A percentile compares a stretch with the other conserved stretches of the same genome.
Conservation (phyloP, 1,284 basidiomycete genomes). For the Bothia castanella region DNA sequence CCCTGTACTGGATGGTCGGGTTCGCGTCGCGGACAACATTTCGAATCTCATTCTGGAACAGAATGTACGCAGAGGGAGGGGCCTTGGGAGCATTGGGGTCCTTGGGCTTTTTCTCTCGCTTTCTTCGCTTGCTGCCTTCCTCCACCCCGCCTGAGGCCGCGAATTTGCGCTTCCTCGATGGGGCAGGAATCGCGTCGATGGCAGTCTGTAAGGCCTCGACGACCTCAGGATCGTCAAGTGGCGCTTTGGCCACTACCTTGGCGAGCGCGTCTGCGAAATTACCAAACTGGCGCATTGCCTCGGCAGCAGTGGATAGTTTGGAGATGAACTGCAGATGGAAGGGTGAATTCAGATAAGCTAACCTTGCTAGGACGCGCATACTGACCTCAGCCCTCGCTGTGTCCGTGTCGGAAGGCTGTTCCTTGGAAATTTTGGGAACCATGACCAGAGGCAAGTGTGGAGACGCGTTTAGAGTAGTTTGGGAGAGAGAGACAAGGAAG, state of each 20-base stretch:
- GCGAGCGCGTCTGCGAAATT: constrained; percentile 54
- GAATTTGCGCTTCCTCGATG: constrained; percentile 52
- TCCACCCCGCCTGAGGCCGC: constrained; percentile 41
- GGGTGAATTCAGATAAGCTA: constrained; percentile 21
- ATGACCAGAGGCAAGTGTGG: constrained; percentile 20
- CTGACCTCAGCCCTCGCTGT: constrained; percentile 31
- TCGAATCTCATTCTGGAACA: constrained; percentile 93
- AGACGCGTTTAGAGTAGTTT: constrained; percentile 29
- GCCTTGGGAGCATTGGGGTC: constrained; percentile 95
- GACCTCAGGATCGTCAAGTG: constrained; percentile 34
- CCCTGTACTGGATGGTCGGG: constrained; percentile 66
- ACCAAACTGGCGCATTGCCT: constrained; percentile 57
- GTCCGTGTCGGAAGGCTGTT: constrained; percentile 28
- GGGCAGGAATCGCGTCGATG: constrained; percentile 32
- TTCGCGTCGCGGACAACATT: constrained; percentile 63
- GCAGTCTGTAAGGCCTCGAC: constrained; percentile 28
- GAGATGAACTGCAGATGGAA: constrained; percentile 46
- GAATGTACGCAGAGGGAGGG: constrained; percentile 90
- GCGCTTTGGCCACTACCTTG: constrained; percentile 35
- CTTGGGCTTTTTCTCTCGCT: constrained; percentile 57
- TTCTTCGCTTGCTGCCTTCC: constrained; percentile 42
- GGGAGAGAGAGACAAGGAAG: constrained; percentile 28
- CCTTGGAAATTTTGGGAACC: constrained; percentile 27
- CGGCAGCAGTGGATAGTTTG: constrained; percentile 51
- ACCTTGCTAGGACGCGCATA: constrained; percentile 13